These are phyloP conservation scores for Phoma sp. DNA, from an alignment of 2,329 filamentous ascomycete species.

Conservation along the genomic window DNA sequence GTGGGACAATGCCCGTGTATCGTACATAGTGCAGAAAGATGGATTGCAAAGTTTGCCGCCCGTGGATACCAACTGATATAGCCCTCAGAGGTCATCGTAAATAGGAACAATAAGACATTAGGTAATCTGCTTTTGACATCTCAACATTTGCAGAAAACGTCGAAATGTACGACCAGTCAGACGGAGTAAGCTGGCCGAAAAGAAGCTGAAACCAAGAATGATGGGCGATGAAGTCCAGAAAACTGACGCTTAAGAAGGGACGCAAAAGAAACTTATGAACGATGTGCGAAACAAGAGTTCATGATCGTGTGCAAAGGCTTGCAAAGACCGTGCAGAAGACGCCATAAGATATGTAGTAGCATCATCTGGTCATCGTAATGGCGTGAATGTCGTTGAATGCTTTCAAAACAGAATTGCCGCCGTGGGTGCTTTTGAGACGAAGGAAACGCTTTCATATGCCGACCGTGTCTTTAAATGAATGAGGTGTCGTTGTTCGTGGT, in stretches of 20 bases:
- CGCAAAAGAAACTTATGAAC: slow-evolving; percentile 22
- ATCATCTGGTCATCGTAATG: slow-evolving; percentile 49
- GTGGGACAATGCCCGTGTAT: slow-evolving; percentile 37
- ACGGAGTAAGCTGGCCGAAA: slow-evolving; percentile 26
- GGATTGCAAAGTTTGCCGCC: slow-evolving; percentile 16
- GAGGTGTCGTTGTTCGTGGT: slow-evolving; percentile 50
- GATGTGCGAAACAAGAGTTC: slow-evolving; percentile 33
- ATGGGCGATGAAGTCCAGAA: slow-evolving; percentile 17
- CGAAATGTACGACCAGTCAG: slow-evolving; percentile 33
- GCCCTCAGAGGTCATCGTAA: slow-evolving; percentile 43
- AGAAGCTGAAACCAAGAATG: slow-evolving; percentile 22
- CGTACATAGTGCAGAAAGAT: slow-evolving; percentile 38
- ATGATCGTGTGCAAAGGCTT: slow-evolving; percentile 32
- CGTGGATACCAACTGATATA: slow-evolving; percentile 22
- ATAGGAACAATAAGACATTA: slow-evolving; percentile 49
- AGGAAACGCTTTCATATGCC: slow-evolving; percentile 51
- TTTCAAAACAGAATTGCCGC: slow-evolving; percentile 50
- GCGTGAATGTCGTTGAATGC: slow-evolving; percentile 50
- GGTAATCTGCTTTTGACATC: slow-evolving; percentile 41
- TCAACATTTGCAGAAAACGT: slow-evolving; percentile 39
- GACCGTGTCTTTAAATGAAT: slow-evolving; percentile 54
- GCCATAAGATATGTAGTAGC: slow-evolving; percentile 32
- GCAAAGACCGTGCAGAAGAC: slow-evolving; percentile 44
- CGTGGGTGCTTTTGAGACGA: slow-evolving; percentile 48
- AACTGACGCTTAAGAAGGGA: slow-evolving; percentile 18